A percentile compares a stretch with the other conserved stretches of the same genome.
Evolutionary conservation across 495 filamentous ascomycete species (phyloP).

Genomic region (Trichodelitschia bisporula): DNA sequence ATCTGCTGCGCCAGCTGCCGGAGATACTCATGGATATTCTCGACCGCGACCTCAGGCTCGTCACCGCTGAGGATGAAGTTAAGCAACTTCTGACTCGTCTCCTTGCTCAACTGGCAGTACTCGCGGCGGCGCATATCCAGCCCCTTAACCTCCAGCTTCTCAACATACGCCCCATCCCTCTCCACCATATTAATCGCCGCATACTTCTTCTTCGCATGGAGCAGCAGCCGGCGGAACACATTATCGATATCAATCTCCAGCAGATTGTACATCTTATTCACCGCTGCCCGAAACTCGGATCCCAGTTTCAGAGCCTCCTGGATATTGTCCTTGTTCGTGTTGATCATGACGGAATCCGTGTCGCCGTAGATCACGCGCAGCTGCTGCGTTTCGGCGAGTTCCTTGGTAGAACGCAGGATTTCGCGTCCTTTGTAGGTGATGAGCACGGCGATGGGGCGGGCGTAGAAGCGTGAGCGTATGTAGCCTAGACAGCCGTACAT

Average conservation of each 20-base stretch:
- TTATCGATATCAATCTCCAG: slow-evolving; percentile 98
- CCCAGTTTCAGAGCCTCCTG: slow-evolving; percentile 78
- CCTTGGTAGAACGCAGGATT: slow-evolving; percentile 86
- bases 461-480: slow-evolving; percentile 87
- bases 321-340: slow-evolving; percentile 86
- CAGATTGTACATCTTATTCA: slow-evolving; percentile 76
- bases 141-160: slow-evolving; percentile 95
- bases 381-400: slow-evolving; percentile 66
- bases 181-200: slow-evolving; percentile 88
- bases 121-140: slow-evolving; percentile 93
- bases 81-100: slow-evolving; percentile 57
- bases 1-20: slow-evolving; percentile 60
- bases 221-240: slow-evolving; percentile 71
- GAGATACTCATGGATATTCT: slow-evolving; percentile 79
- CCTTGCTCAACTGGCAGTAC: slow-evolving; percentile 84
- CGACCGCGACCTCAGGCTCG: slow-evolving; percentile 68
- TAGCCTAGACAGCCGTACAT: slow-evolving; percentile 99
- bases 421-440: slow-evolving; percentile 95
- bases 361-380: slow-evolving; percentile 94
- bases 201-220: slow-evolving; percentile 99
- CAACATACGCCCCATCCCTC: slow-evolving; percentile 65
- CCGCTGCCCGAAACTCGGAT: slow-evolving; percentile 46
- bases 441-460: slow-evolving; percentile 78
- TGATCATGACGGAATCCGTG: slow-evolving; percentile 99
- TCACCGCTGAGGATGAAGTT: slow-evolving; percentile 87